phyloP scores from a whole-genome alignment of 768 basidiomycete genomes.

The Leucosporidium yakuticum region DNA sequence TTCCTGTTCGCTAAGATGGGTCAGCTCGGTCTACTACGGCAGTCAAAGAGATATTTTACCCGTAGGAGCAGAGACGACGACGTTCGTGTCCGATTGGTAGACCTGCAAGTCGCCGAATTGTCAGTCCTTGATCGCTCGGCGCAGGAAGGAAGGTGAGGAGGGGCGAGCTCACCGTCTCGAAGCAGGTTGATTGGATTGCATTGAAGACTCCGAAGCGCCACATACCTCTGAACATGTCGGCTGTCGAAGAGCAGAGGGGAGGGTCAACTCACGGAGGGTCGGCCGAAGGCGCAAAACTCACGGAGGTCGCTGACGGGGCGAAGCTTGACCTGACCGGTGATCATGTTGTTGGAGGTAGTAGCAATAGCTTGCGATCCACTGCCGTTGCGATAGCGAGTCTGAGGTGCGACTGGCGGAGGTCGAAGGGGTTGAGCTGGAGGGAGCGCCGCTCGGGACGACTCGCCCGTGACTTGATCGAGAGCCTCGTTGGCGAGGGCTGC shows the following conservation, averaged over 20 bases:
- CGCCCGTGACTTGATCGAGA: no score
- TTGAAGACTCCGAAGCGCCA: constrained; percentile 92
- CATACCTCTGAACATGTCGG: constrained; percentile 68
- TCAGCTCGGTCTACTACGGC: neutral
- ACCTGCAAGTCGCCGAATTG: constrained; percentile 27
- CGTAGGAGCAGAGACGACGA: constrained; percentile 65
- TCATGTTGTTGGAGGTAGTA: neutral
- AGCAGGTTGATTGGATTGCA: constrained; percentile 78
- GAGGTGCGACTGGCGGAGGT: neutral
- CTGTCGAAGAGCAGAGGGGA: constrained; percentile 45
- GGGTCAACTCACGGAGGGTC: neutral
- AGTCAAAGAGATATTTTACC: constrained; percentile 38
- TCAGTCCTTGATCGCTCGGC: constrained; percentile 37
- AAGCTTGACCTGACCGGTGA: constrained; percentile 6
- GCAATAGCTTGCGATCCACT: neutral
- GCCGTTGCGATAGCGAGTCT: neutral
- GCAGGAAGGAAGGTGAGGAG: neutral
- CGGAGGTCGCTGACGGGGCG: constrained; percentile 20
- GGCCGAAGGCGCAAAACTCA: neutral
- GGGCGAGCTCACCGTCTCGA: constrained; percentile 56
- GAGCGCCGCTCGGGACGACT: no score
- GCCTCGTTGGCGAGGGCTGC: neutral
- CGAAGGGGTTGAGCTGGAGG: neutral
- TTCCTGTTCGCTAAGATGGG: constrained; percentile 45
- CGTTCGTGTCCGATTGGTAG: constrained; percentile 42